These are phyloP conservation scores for Alternaria gansuensis DNA, from an alignment of 2,329 filamentous ascomycete species.

Conservation along the genomic window DNA sequence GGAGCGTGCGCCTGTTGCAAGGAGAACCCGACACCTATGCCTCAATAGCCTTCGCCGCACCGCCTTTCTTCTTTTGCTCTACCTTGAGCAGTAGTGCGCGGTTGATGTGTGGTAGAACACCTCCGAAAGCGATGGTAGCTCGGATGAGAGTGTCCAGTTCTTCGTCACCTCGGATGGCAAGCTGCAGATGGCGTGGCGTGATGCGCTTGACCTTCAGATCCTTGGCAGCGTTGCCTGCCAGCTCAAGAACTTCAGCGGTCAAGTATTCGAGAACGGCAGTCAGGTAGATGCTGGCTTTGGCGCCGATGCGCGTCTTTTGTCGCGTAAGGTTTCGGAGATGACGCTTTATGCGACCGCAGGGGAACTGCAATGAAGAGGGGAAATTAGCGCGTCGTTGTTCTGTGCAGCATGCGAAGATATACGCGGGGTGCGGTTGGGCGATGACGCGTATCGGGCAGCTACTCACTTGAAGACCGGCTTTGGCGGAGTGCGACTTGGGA, in stretches of 20 bases:
- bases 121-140: conserved; percentile 97
- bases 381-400: conserved; percentile 40
- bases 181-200: conserved; percentile 94
- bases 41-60: conserved; percentile 67
- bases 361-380: conserved; percentile 71
- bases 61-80: conserved; percentile 97
- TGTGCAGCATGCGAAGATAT: conserved; percentile 21
- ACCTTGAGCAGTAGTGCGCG: conserved; percentile 94
- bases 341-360: conserved; percentile 99
- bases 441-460: conserved; percentile 34
- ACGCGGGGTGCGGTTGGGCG: conserved; percentile 34
- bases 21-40: conserved; percentile 26
- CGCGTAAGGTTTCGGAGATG: conserved; percentile 99
- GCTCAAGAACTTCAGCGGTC: conserved; percentile 95
- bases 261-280: conserved; percentile 98
- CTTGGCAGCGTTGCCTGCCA: conserved; percentile 98
- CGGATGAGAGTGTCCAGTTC: conserved; percentile 97
- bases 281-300: conserved; percentile 97
- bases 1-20: conserved; percentile 12
- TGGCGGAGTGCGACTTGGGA: conserved; percentile 91
- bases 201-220: conserved; percentile 99
- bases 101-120: conserved; percentile 99
- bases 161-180: conserved; percentile 97
- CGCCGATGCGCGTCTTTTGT: conserved; percentile 99
- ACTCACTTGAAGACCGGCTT: conserved; percentile 93